phyloP scores from a whole-genome alignment of 2,329 filamentous ascomycete species.

The Colletotrichum falcatum region DNA sequence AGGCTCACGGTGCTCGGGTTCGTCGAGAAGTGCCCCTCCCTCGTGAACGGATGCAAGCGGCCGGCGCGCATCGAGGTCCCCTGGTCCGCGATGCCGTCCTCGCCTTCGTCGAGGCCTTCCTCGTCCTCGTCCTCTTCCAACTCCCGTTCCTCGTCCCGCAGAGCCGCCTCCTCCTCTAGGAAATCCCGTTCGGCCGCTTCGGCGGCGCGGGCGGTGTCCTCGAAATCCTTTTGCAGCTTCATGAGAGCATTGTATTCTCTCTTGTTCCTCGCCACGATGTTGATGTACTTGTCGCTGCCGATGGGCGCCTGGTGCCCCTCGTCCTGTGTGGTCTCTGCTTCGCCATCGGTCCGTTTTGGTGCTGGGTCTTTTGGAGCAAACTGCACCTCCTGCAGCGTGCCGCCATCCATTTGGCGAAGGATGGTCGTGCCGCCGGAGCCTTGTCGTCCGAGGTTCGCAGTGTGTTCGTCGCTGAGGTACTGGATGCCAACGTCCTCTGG shows the following conservation, averaged over 20 bases:
- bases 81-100: constrained; percentile 38
- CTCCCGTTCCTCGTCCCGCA: constrained; percentile 52
- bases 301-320: constrained; percentile 52
- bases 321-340: background rate
- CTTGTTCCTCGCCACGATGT: constrained; percentile 63
- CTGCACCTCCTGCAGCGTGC: constrained; percentile 72
- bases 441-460: background rate
- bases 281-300: constrained; percentile 55
- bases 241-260: constrained; percentile 67
- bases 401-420: constrained; percentile 66
- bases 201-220: constrained; percentile 52
- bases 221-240: constrained; percentile 69
- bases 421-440: constrained; percentile 51
- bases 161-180: constrained; percentile 52
- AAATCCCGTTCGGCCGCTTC: constrained; percentile 49
- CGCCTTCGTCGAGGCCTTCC: constrained; percentile 49
- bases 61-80: constrained; percentile 47
- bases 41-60: constrained; percentile 80
- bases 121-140: constrained; percentile 49
- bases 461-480: constrained; percentile 39
- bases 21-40: constrained; percentile 79
- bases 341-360: background rate
- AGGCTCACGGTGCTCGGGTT: constrained; percentile 80
- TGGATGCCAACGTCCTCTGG: constrained; percentile 70
- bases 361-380: constrained; percentile 48